Percentiles rank a stretch among this genome's conserved stretches.
These are phyloP conservation scores for Trichosanthes truncata DNA, from an alignment of 306 rosid genomes.

Conservation along the genomic window DNA sequence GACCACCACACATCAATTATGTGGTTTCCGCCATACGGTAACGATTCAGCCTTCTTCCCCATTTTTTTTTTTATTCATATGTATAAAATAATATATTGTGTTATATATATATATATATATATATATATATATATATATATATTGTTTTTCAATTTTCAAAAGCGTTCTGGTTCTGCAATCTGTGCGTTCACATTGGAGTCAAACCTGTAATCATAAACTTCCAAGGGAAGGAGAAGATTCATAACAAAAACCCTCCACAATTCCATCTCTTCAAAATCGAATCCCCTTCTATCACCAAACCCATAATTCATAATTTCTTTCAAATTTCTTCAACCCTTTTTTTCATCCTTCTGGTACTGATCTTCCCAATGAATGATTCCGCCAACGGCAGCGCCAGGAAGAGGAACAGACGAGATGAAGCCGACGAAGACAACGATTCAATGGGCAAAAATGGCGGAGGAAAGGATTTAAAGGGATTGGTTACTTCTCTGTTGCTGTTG, in stretches of 20 bases:
- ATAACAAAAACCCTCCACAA: neutral
- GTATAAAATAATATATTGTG: too few species aligned
- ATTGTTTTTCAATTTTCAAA: neutral
- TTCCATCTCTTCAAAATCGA: neutral
- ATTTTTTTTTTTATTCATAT: neutral
- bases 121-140: neutral
- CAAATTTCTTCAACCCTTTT: neutral
- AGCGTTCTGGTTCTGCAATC: conserved; percentile 1
- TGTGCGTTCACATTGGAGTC: conserved; percentile 28
- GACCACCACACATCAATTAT: conserved; percentile 14
- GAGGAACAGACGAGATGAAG: conserved; percentile 19
- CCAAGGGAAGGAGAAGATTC: neutral
- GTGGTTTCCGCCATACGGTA: conserved; percentile 9
- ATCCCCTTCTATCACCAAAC: neutral
- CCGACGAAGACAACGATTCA: conserved; percentile 13
- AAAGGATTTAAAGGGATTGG: conserved; percentile 42
- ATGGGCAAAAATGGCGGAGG: conserved; percentile 18
- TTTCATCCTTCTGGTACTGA: neutral
- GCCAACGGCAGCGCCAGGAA: conserved; percentile 10
- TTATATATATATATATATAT: neutral
- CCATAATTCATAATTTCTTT: conserved; percentile 10
- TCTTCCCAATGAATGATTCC: conserved; percentile 30
- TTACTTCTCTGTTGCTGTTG: conserved; percentile 39
- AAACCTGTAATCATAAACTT: conserved; percentile 12
- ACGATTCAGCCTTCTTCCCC: neutral